phyloP scores from a whole-genome alignment of 352 stramenopile genomes.

The Pythium brassicae region DNA sequence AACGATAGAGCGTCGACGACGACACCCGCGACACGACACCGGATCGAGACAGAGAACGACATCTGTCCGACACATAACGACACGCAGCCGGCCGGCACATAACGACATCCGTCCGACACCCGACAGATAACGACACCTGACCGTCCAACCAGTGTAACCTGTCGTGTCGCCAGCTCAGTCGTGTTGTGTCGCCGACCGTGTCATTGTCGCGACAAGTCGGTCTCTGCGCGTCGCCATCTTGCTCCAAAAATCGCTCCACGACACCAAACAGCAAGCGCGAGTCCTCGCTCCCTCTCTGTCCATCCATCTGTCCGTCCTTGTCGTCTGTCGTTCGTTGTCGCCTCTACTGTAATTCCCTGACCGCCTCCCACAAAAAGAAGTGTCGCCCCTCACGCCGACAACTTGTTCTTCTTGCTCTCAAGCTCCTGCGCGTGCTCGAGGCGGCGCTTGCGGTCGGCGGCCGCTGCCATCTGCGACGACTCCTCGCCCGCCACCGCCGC shows the following conservation, averaged over 20 bases:
- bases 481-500: slow-evolving; percentile 63
- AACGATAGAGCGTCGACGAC: neutral
- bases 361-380: too few relatives aligned
- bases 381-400: slow-evolving; percentile 31
- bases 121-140: neutral
- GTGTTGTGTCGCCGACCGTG: too few relatives aligned
- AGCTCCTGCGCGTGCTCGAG: slow-evolving; percentile 28
- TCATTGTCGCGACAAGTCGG: too few relatives aligned
- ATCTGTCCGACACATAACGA: neutral
- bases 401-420: slow-evolving; percentile 54
- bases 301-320: too few relatives aligned
- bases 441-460: slow-evolving; percentile 53
- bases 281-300: neutral
- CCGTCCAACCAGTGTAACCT: too few relatives aligned
- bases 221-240: neutral
- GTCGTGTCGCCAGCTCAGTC: too few relatives aligned
- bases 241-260: neutral
- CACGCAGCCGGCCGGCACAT: too few relatives aligned
- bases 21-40: neutral
- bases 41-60: too few relatives aligned
- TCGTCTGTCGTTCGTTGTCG: neutral
- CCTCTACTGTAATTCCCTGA: too few relatives aligned
- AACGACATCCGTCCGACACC: neutral
- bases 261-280: neutral
- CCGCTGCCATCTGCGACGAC: slow-evolving; percentile 39